Base-by-base conservation (phyloP, 306 rosid genomes). In the Cucurbita pepo region DNA sequence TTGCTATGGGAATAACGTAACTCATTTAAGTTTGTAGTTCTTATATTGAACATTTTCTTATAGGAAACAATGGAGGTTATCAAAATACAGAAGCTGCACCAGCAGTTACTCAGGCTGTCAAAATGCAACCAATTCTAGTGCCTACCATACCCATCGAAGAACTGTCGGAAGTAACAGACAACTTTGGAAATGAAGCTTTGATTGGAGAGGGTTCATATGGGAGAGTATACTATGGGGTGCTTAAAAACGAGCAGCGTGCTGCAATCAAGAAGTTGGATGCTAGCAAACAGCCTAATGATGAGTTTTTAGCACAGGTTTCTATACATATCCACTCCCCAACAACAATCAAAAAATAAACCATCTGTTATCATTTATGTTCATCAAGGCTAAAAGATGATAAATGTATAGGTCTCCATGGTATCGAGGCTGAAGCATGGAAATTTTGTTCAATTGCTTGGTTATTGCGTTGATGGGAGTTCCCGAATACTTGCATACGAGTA, bases 391-490 rank as follows among this genome's bases (percentile, higher is more conserved):
- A 38, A 11, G 51, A 36, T 72, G 62, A 14, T 43, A 15, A 40
- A 55, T 36, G 64, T 55, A 38, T 36, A 72, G 76, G 76, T 72
- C 60, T 72, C 76, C 44, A 72, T 72, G 76, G 76, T 72, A 37
- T 72, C 76, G 40, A 72, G 76, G 64, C 53, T 72, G 76, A 72
- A 56, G 76, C 65, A 72, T 2, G 76, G 56, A 21, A 53, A 72
- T 72, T 72, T 72, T 55, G 76, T 72, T 56, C 76, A 72, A 72
- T 56, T 72, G 76, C 65, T 72, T 56, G 76, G 76, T 41, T 72
- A 72, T 56, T 72, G 65, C 64, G 19, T 72, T 43, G 76, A 72
- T 56, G 76, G 76, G 19, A 72, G n/a, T 72, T 72, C 76, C 14
- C 76, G 76, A 8, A 72, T 72, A 55, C 54, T 72, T 8, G 64